Evolutionary conservation across 2,329 filamentous ascomycete species (phyloP).

Genomic region (Aspergillus persii): DNA sequence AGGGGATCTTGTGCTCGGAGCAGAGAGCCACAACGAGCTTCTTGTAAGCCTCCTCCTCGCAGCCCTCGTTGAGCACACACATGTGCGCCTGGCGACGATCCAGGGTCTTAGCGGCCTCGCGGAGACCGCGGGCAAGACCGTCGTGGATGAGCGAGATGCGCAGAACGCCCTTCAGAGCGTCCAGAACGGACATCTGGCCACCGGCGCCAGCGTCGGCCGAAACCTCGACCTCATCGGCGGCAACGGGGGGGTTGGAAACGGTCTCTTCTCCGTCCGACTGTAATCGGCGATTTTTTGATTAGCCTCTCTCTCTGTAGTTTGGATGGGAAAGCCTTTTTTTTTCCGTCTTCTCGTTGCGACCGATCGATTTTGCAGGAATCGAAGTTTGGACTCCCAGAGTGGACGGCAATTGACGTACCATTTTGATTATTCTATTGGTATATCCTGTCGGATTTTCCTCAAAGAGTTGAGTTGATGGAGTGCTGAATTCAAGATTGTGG

Average conservation of each 20-base stretch:
- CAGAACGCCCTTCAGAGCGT: constrained; percentile 97
- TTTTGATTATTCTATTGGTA: constrained; percentile 38
- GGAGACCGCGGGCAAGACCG: constrained; percentile 95
- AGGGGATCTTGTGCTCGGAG: constrained; percentile 99
- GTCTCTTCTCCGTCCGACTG: constrained; percentile 99
- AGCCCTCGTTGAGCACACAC: constrained; percentile 99
- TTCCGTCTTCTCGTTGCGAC: neutral
- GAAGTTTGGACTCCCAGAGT: neutral
- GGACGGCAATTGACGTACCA: constrained; percentile 37
- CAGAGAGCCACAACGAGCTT: constrained; percentile 98
- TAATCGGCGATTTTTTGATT: neutral
- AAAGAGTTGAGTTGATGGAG: constrained; percentile 42
- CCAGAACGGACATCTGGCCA: constrained; percentile 87
- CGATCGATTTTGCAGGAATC: neutral
- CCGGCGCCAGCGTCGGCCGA: constrained; percentile 74
- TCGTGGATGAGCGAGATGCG: constrained; percentile 99
- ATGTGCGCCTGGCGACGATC: constrained; percentile 99
- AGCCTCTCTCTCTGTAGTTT: neutral
- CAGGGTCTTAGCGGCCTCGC: constrained; percentile 97
- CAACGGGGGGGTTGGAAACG: constrained; percentile 64
- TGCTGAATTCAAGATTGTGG: constrained; percentile 20
- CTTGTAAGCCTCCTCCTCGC: constrained; percentile 99
- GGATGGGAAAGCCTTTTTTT: neutral
- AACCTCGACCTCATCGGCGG: constrained; percentile 91
- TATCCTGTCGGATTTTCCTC: constrained; percentile 53